Evolutionary conservation across 352 stramenopile species (phyloP).

Genomic region (Peronospora belbahrii): DNA sequence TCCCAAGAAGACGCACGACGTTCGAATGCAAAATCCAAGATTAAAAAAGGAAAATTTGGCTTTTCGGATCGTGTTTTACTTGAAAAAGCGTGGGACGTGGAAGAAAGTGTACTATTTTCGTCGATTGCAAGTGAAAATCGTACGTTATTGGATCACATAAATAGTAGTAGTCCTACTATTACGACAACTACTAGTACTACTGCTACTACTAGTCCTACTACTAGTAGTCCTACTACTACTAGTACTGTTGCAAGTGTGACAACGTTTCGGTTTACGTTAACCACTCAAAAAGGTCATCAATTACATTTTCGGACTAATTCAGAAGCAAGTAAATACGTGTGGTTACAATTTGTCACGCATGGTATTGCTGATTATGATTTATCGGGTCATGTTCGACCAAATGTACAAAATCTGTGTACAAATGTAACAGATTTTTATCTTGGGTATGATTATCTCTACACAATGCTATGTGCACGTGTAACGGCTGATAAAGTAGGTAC

Average conservation of each 20-base stretch:
- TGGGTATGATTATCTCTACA: slow-evolving; percentile 69
- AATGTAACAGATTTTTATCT: slow-evolving; percentile 67
- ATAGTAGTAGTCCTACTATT: too few relatives aligned
- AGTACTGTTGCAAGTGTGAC: too few relatives aligned
- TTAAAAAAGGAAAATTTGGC: slow-evolving; percentile 84
- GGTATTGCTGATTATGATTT: slow-evolving; percentile 48
- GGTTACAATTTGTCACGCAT: slow-evolving; percentile 70
- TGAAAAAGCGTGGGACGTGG: slow-evolving; percentile 65
- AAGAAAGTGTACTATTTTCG: too few relatives aligned
- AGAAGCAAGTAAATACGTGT: slow-evolving; percentile 71
- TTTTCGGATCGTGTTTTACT: slow-evolving; percentile 76
- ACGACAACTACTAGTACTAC: too few relatives aligned
- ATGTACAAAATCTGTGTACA: slow-evolving; percentile 32
- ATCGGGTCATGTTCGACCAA: slow-evolving; percentile 20
- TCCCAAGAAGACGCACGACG: slow-evolving; percentile 69
- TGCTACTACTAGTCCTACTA: too few relatives aligned
- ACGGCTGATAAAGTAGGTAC: slow-evolving; percentile 27
- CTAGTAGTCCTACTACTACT: too few relatives aligned
- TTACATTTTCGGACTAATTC: slow-evolving; percentile 83
- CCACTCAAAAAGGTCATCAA: slow-evolving; percentile 78
- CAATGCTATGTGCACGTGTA: slow-evolving; percentile 47
- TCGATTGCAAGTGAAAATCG: too few relatives aligned
- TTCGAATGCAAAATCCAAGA: slow-evolving; percentile 80
- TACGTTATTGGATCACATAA: too few relatives aligned
- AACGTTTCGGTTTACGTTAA: slow-evolving; percentile 74